Conservation (phyloP, 805 yeast species). For the Candida krabiensis region DNA sequence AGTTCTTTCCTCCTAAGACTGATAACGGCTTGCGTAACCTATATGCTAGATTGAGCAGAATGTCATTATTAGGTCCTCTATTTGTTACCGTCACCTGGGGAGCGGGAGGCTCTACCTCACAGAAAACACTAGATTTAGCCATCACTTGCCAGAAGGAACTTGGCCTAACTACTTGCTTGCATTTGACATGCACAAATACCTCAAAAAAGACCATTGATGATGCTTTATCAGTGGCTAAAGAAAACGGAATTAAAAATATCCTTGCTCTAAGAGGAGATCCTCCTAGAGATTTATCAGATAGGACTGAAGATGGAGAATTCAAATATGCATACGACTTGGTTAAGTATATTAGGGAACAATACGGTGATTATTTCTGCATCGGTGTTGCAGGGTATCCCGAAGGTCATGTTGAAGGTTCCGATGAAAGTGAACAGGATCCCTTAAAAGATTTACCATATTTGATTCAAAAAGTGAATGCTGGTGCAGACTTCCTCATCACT, state of each 20-base stretch:
- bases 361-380: conserved; percentile 83
- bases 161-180: conserved; percentile 88
- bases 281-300: conserved; percentile 60
- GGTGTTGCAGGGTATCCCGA: conserved; percentile 99
- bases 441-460: conserved; percentile 73
- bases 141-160: conserved; percentile 70
- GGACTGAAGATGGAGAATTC: conserved; percentile 57
- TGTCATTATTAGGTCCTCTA: conserved; percentile 84
- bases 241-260: conserved; percentile 81
- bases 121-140: conserved; percentile 83
- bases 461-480: conserved; percentile 85
- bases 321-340: conserved; percentile 84
- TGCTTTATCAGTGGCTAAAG: conserved; percentile 70
- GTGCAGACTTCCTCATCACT: conserved; percentile 91
- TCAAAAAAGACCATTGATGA: conserved; percentile 72
- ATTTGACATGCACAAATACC: conserved; percentile 94
- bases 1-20: conserved; percentile 97
- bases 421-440: conserved; percentile 62
- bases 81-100: conserved; percentile 98
- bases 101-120: conserved; percentile 94
- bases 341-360: conserved; percentile 62
- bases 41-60: conserved; percentile 81
- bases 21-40: conserved; percentile 81
- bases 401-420: conserved; percentile 91
- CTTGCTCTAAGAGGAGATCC: conserved; percentile 96